Conservation (phyloP, 2,329 filamentous ascomycete genomes). For the Calonectria henricotiae region DNA sequence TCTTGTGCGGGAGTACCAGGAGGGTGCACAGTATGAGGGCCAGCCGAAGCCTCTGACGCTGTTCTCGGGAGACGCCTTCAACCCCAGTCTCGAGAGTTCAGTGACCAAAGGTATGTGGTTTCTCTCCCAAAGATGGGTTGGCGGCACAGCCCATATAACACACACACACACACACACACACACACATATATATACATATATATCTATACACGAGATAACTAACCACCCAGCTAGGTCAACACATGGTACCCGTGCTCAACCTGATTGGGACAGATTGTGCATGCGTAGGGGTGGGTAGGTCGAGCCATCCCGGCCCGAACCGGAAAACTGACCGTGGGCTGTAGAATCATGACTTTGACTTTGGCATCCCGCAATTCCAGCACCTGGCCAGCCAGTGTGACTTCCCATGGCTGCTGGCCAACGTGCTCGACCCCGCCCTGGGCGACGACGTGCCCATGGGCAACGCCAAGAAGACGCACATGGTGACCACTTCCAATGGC, state of each 20-base stretch:
- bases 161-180: constrained; percentile 11
- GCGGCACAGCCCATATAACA: background rate
- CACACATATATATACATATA: constrained; percentile 10
- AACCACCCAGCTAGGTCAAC: constrained; percentile 69
- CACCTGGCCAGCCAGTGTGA: constrained; percentile 81
- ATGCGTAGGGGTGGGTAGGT: constrained; percentile 81
- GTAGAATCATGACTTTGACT: constrained; percentile 93
- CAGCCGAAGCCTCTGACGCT: constrained; percentile 81
- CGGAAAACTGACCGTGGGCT: constrained; percentile 33
- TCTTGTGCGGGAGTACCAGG: constrained; percentile 82
- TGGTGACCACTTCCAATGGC: constrained; percentile 86
- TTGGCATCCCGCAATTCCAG: constrained; percentile 86
- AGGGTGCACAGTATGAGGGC: constrained; percentile 72
- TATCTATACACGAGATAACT: constrained; percentile 24
- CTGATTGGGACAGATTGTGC: constrained; percentile 83
- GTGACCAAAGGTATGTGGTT: constrained; percentile 83
- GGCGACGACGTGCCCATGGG: constrained; percentile 83
- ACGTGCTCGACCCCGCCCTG: constrained; percentile 87
- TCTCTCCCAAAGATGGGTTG: background rate
- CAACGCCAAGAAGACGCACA: constrained; percentile 81
- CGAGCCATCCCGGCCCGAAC: constrained; percentile 41
- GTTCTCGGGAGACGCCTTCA: constrained; percentile 95
- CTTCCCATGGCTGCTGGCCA: constrained; percentile 93
- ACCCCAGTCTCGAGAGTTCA: constrained; percentile 89
- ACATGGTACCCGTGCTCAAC: constrained; percentile 92